Conservation (phyloP, 2,329 filamentous ascomycete species). For the Colletotrichum caudatum region DNA sequence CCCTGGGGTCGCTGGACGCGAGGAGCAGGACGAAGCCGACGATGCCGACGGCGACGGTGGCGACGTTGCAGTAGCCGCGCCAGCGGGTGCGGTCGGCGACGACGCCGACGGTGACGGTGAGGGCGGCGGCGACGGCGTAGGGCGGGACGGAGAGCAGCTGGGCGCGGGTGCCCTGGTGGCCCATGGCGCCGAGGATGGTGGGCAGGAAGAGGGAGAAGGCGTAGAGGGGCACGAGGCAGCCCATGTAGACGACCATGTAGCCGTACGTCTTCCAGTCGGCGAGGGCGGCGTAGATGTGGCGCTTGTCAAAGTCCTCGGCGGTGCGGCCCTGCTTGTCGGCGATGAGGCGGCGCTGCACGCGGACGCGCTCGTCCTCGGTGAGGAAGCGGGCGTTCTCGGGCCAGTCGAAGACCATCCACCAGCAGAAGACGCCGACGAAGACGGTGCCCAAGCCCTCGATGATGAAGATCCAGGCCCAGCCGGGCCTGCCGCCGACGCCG, state of each 20-base stretch:
- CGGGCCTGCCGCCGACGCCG: constrained; percentile 63
- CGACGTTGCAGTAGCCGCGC: constrained; percentile 77
- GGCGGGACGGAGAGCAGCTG: constrained; percentile 71
- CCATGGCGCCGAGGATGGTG: constrained; percentile 62
- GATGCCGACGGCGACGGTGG: constrained; percentile 70
- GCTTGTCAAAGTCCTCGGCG: constrained; percentile 78
- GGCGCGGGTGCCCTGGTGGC: constrained; percentile 52
- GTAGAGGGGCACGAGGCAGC: constrained; percentile 62
- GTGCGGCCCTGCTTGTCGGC: constrained; percentile 75
- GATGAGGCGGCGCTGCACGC: constrained; percentile 76
- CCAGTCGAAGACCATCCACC: constrained; percentile 83
- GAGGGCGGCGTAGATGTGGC: constrained; percentile 76
- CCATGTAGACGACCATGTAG: constrained; percentile 62
- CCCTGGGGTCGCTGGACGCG: constrained; percentile 61
- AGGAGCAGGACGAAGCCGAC: constrained; percentile 76
- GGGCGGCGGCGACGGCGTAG: constrained; percentile 69
- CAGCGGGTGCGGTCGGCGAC: constrained; percentile 73
- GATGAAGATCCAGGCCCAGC: constrained; percentile 74
- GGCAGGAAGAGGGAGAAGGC: constrained; percentile 68
- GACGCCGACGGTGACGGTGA: constrained; percentile 73
- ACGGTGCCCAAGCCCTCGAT: constrained; percentile 77
- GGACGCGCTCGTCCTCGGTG: constrained; percentile 71
- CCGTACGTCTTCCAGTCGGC: constrained; percentile 81
- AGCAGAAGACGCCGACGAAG: constrained; percentile 72
- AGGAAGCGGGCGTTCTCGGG: constrained; percentile 80